Evolutionary conservation across 768 basidiomycete species (phyloP).

Genomic region (Nidula microcarpa): DNA sequence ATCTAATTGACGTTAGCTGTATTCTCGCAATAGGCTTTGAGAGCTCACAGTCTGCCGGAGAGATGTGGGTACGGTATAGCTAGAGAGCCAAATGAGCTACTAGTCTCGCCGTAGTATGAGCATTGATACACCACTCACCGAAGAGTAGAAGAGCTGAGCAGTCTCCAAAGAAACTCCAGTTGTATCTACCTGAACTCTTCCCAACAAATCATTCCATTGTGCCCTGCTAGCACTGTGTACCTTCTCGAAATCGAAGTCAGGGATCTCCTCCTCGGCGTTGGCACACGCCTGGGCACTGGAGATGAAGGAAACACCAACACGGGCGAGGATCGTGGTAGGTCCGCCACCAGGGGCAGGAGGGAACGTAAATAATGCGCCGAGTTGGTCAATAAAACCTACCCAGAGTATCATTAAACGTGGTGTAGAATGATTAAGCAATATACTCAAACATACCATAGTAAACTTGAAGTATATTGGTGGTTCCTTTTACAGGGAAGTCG

Average conservation of each 20-base stretch:
- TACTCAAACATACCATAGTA: conserved; percentile 37
- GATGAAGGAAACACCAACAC: conserved; percentile 66
- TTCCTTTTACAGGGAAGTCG: conserved; percentile 43
- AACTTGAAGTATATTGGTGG: conserved; percentile 40
- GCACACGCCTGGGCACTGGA: conserved; percentile 57
- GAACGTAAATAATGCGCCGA: conserved; percentile 54
- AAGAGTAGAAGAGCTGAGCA: conserved; percentile 56
- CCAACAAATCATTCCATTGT: conserved; percentile 57
- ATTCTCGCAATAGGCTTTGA: neutral
- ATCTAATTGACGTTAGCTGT: conserved; percentile 27
- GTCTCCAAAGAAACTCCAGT: conserved; percentile 45
- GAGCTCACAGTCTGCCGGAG: conserved; percentile 58
- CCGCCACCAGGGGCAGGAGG: conserved; percentile 29
- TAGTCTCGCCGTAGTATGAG: no score
- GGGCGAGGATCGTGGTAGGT: conserved; percentile 45
- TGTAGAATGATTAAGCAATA: no score
- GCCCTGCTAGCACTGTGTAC: conserved; percentile 38
- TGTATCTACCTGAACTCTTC: conserved; percentile 50
- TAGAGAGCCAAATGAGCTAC: conserved; percentile 9
- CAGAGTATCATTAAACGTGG: neutral
- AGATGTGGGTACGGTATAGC: conserved; percentile 61
- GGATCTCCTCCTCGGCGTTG: conserved; percentile 61
- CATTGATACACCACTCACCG: conserved; percentile 24
- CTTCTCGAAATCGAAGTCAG: conserved; percentile 50
- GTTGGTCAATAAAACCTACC: conserved; percentile 44